Conservation (phyloP, 306 rosid genomes). For the Quercus parvula region DNA sequence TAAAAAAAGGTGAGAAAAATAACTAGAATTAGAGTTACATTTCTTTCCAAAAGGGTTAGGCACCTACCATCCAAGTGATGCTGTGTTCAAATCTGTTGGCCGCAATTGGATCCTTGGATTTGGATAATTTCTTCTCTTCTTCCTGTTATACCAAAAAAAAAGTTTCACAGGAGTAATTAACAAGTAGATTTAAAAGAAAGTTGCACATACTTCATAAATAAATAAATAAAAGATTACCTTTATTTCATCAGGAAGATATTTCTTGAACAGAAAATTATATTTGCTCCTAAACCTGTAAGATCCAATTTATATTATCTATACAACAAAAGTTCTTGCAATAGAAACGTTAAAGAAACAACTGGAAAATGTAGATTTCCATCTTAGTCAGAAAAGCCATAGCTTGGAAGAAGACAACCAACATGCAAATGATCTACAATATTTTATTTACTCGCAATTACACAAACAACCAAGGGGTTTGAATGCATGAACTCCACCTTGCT, state of each 20-base stretch:
- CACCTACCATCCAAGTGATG: background rate
- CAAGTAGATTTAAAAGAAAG: background rate
- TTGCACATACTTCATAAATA: background rate
- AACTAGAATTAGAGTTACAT: background rate
- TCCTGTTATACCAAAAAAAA: background rate
- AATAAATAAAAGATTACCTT: background rate
- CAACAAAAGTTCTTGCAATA: background rate
- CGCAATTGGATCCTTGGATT: background rate
- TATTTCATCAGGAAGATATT: constrained; percentile 17
- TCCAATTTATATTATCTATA: constrained; percentile 6
- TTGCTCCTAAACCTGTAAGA: constrained; percentile 75
- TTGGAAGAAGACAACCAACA: background rate
- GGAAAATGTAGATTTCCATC: background rate
- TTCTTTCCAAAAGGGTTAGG: background rate
- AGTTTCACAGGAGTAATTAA: background rate
- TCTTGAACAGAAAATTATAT: constrained; percentile 54
- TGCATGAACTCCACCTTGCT: too few species aligned
- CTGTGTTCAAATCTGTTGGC: background rate
- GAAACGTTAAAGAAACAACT: background rate
- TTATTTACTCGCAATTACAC: too few species aligned
- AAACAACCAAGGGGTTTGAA: too few species aligned
- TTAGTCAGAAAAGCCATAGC: background rate
- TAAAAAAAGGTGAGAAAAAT: background rate
- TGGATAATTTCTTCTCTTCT: background rate
- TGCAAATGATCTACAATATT: background rate